These are phyloP conservation scores for Monilinia vaccinii-corymbosi DNA, from an alignment of 2,329 filamentous ascomycete genomes.

Conservation along the genomic window DNA sequence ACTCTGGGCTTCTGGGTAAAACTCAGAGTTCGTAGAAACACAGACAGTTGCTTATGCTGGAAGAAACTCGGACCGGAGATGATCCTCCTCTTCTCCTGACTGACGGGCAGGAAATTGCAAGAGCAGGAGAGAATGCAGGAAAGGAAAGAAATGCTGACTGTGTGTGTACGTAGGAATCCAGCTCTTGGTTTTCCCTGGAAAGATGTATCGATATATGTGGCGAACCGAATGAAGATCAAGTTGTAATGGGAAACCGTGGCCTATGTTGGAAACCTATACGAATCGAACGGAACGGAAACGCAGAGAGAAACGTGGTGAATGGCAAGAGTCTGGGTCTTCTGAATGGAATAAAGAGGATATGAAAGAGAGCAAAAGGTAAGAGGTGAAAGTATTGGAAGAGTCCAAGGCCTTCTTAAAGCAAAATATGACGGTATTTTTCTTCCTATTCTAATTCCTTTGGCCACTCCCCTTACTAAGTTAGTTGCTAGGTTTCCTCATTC, in stretches of 20 bases:
- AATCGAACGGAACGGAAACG: background rate
- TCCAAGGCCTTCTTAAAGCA: conserved; percentile 11
- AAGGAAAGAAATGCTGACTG: conserved; percentile 5
- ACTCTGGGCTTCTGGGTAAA: background rate
- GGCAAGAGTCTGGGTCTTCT: background rate
- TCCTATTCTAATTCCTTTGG: conserved; percentile 7
- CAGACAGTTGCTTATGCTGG: background rate
- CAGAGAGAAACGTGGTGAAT: background rate
- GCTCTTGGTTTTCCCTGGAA: conserved; percentile 26
- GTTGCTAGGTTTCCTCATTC: background rate
- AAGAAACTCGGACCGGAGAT: conserved; percentile 1
- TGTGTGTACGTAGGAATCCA: conserved; percentile 20
- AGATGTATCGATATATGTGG: background rate
- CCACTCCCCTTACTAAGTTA: background rate
- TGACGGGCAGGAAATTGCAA: background rate
- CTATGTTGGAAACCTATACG: background rate
- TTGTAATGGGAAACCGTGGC: background rate
- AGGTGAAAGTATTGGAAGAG: conserved; percentile 1
- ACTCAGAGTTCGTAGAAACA: background rate
- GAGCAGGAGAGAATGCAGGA: background rate
- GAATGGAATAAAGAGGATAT: conserved; percentile 1
- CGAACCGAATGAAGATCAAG: background rate
- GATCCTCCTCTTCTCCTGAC: background rate
- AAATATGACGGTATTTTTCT: background rate
- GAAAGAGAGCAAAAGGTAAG: conserved; percentile 11